Percentiles rank a stretch among this genome's conserved stretches.
These are phyloP conservation scores for Hypoxylon sp. DNA, from an alignment of 2,329 filamentous ascomycete genomes.

Conservation along the genomic window DNA sequence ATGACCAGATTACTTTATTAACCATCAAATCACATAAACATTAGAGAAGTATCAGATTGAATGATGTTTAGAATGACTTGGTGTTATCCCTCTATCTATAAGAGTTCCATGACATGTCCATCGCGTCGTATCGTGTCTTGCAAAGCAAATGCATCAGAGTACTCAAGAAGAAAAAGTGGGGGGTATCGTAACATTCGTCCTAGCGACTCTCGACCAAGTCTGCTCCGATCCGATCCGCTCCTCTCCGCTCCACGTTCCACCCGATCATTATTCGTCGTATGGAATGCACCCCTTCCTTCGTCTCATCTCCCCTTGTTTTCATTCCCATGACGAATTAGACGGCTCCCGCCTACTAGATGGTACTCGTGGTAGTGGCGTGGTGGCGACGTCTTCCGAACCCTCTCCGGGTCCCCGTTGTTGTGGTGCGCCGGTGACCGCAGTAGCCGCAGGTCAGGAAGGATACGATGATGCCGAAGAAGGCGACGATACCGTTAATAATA, in stretches of 20 bases:
- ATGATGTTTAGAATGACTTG: slow-evolving; percentile 2
- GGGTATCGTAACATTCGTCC: slow-evolving; percentile 53
- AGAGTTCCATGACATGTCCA: slow-evolving; percentile 12
- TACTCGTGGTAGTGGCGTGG: slow-evolving; percentile 54
- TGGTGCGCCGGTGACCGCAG: slow-evolving; percentile 51
- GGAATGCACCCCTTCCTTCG: slow-evolving; percentile 21
- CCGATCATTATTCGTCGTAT: background rate
- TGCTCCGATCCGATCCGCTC: background rate
- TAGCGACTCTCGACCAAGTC: slow-evolving; percentile 19
- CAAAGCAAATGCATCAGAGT: slow-evolving; percentile 18
- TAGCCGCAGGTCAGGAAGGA: slow-evolving; percentile 73
- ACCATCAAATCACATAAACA: background rate
- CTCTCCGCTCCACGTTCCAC: slow-evolving; percentile 1
- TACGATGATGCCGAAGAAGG: slow-evolving; percentile 76
- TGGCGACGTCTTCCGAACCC: slow-evolving; percentile 45
- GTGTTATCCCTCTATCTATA: slow-evolving; percentile 30
- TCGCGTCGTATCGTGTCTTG: slow-evolving; percentile 21
- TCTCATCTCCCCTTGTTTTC: slow-evolving; percentile 18
- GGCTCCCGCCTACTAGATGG: slow-evolving; percentile 48
- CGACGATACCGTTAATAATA: slow-evolving; percentile 77
- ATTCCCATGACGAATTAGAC: background rate
- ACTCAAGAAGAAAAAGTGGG: slow-evolving; percentile 39
- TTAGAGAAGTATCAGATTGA: background rate
- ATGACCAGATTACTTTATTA: background rate
- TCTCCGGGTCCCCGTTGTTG: slow-evolving; percentile 34